Percentiles rank a stretch among this genome's conserved stretches.
Evolutionary conservation across 768 basidiomycete species (phyloP).

Genomic region (Amanita inopinata): DNA sequence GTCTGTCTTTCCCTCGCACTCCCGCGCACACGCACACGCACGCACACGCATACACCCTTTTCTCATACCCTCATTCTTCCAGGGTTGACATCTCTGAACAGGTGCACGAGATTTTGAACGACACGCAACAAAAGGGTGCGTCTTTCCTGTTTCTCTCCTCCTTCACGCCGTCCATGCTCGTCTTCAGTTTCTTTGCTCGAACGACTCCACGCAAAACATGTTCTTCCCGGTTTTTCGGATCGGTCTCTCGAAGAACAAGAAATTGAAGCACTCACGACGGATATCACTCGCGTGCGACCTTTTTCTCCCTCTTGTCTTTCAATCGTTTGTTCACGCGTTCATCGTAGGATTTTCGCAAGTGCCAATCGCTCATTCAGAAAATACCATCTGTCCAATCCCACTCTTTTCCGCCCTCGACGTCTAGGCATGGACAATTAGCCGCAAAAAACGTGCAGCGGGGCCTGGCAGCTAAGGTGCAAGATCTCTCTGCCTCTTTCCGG

Average conservation of each 20-base stretch:
- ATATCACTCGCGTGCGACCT: conserved; percentile 73
- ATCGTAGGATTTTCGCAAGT: conserved; percentile 57
- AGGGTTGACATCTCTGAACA: conserved; percentile 94
- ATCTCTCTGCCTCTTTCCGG: conserved; percentile 82
- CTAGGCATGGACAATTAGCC: conserved; percentile 43
- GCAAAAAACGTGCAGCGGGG: conserved; percentile 94
- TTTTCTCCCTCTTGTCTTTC: conserved; percentile 23
- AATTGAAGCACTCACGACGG: conserved; percentile 76
- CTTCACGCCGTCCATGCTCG: conserved; percentile 11
- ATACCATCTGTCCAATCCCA: conserved; percentile 53
- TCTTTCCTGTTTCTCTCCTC: conserved; percentile 11
- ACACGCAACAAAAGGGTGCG: conserved; percentile 72
- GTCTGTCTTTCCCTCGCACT: conserved; percentile 31
- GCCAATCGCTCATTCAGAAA: conserved; percentile 61
- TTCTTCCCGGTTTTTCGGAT: conserved; percentile 94
- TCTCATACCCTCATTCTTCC: conserved; percentile 16
- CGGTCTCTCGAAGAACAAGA: conserved; percentile 89
- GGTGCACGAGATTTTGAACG: conserved; percentile 69
- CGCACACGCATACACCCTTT: too few relatives aligned
- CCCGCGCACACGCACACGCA: too few relatives aligned
- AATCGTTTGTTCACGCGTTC: conserved; percentile 11
- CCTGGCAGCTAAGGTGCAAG: conserved; percentile 93
- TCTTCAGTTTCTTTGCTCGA: conserved; percentile 75
- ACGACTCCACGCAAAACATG: conserved; percentile 93
- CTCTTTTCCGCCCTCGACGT: conserved; percentile 48